Base-by-base conservation (phyloP, 2,329 filamentous ascomycete species). In the Cladosporium halotolerans region DNA sequence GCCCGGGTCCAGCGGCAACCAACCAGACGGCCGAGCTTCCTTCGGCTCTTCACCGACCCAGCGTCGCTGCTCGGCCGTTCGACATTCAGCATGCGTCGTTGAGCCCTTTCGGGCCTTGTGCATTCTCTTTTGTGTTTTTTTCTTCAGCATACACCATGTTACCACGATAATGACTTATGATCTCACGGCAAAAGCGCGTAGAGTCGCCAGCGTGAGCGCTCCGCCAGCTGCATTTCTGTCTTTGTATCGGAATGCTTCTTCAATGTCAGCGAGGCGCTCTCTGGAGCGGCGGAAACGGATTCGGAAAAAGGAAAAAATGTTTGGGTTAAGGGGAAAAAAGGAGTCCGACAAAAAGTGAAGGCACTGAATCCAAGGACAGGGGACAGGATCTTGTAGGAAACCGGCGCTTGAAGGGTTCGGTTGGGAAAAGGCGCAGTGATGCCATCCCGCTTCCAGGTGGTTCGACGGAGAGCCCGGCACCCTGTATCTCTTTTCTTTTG, bases 11-110 rank as follows among this genome's bases (percentile, higher is more conserved):
- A 65, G 51, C 62, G 57, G 31, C 56, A 54, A 43, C 58, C 62
- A 7, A 58, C 65, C 9, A 65, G 63, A 53, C 63, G 60, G 50
- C 59, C 63, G 4, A 60, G 61, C 5, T 63, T 70, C 42, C 56
- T 69, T 45, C 63, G 62, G 38, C 61, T 70, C 53, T 68, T 70
- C 58, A 68, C 66, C 23, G 65, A 66, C 54, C 63, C 62, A 18
- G 58, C 58, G 28, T 63, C 62, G 16, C 52, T 65, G 41, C 57
- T 65, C 40, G 49, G 55, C 49, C 57, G 59, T 43, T 55, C 58
- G n/a, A 56, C 53, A 38, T 56, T 58, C 34, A 56, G 56, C 51
- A 41, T 58, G 38, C 55, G 56, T 38, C 53, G 58, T 31, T 62
- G 46, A 57, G 33, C 11, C 13, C 36, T 14, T 9, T 18, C 23